Base-by-base conservation (phyloP, 2,329 filamentous ascomycete genomes). In the Didymella sp. region DNA sequence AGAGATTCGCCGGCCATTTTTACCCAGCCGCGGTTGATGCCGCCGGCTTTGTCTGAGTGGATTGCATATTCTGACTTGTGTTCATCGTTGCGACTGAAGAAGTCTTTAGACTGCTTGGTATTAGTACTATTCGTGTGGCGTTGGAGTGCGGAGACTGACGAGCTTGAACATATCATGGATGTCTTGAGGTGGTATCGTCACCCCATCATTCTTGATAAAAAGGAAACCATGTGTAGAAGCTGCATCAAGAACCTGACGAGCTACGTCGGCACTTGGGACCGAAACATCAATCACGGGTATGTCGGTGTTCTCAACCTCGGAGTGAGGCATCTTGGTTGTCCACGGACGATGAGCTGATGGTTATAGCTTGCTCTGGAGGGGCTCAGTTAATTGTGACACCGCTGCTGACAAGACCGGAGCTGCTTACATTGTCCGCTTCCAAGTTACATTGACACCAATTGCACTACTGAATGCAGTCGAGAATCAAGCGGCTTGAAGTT, bases 251-350 rank as follows among this genome's bases (percentile, higher is more conserved):
- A 98, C 79, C 54, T 82, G 83, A 61, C 87, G 84, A 52, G 85
- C 85, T 48, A 89, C 89, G 62, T 89, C 80, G 9, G 76, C 67
- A 25, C 82, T 81, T 5, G 83, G 79, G 17, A 83, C 81, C 4
- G 87, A 88, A 62, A 96, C 87, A 74, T 97, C 89, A 66, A 98
- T 91, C 49, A 97, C 80, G 21, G 94, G 92, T 35, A 97, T 92
- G 3, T 54, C 25, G 8, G 59, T 54, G 9, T 57, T 55, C 22
- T 45, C 8, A 3, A 27, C 12, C 13, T 63, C 58, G 11, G 55
- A 33, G 8, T 42, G 28, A 43, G 67, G 12, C 70, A 70, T 72
- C 1, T 49, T 58, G 35, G n/a, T 30, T 12, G 30, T 30, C 9
- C 31, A 24, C 24, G 24, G 21, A n/a, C 25, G 27, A 9, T 8